A percentile compares a stretch with the other conserved stretches of the same genome.
phyloP scores from a whole-genome alignment of 495 filamentous ascomycete genomes.

The Cryomyces antarcticus region DNA sequence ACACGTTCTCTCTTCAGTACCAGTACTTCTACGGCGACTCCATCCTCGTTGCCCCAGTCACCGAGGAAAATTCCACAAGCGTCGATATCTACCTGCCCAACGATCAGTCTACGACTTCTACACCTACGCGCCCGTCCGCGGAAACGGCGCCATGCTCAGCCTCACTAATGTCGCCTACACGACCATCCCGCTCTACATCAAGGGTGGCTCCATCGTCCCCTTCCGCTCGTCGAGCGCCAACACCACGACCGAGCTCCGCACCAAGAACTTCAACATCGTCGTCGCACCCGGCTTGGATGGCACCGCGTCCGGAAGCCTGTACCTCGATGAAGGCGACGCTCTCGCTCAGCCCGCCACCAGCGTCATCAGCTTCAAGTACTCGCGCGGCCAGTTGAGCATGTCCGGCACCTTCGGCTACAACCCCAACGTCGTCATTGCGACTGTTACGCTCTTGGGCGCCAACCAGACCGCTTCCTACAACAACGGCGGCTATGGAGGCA shows the following conservation, averaged over 20 bases:
- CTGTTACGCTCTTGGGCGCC: conserved; percentile 8
- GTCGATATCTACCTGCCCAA: conserved; percentile 56
- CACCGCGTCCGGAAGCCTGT: conserved; percentile 27
- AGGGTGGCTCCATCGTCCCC: conserved; percentile 53
- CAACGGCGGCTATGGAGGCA: no score
- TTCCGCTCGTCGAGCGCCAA: conserved; percentile 37
- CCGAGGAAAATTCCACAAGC: conserved; percentile 36
- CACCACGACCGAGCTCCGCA: conserved; percentile 49
- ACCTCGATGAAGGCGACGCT: conserved; percentile 25
- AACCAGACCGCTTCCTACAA: no score
- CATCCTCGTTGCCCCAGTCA: conserved; percentile 57
- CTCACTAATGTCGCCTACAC: conserved; percentile 35
- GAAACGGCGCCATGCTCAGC: conserved; percentile 31
- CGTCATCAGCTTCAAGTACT: conserved; percentile 15
- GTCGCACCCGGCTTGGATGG: conserved; percentile 36
- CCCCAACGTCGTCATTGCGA: conserved; percentile 4
- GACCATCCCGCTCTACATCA: conserved; percentile 52
- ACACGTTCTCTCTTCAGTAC: conserved; percentile 35
- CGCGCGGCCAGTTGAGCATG: conserved; percentile 6
- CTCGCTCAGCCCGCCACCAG: conserved; percentile 10
- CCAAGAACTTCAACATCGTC: conserved; percentile 47
- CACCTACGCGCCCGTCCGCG: conserved; percentile 35
- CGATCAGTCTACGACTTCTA: conserved; percentile 61
- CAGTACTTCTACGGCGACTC: conserved; percentile 61
- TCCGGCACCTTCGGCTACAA: conserved; percentile 12